These are phyloP conservation scores for Coemansia guatemalensis DNA, from an alignment of 192 early-diverging fungal genomes.

Conservation along the genomic window DNA sequence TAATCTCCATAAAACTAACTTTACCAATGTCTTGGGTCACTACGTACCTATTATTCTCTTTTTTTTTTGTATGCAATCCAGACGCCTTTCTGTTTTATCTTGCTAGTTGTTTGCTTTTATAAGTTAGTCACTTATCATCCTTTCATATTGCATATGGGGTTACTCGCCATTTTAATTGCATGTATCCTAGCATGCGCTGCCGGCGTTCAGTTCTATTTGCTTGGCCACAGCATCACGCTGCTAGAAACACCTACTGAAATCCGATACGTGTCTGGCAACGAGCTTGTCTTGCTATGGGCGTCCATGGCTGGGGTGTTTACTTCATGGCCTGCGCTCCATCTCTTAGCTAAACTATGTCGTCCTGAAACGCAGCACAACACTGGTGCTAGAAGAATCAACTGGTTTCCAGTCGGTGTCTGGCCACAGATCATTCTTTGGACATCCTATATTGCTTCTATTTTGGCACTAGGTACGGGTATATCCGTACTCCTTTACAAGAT, in stretches of 20 bases:
- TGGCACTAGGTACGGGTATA: conserved; percentile 1
- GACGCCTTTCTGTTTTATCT: not conserved
- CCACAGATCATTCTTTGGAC: conserved; percentile 23
- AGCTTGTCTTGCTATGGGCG: conserved; percentile 25
- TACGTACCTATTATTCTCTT: not conserved
- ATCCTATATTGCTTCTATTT: not conserved
- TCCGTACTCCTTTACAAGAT: conserved; percentile 14
- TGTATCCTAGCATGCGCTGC: conserved; percentile 11
- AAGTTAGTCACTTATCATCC: not conserved
- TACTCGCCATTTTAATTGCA: conserved; percentile 1
- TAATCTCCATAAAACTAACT: too few species aligned
- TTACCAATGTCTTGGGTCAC: not conserved
- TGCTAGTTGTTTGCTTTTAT: not conserved
- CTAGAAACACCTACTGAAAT: not conserved
- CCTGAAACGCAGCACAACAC: not conserved
- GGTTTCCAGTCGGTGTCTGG: conserved; percentile 21
- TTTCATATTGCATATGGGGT: not conserved
- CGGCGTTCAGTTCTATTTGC: conserved; percentile 14
- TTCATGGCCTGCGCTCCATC: conserved; percentile 23
- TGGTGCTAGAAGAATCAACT: conserved; percentile 8
- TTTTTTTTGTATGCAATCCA: not conserved
- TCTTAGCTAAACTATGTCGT: conserved; percentile 9
- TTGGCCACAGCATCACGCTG: conserved; percentile 2
- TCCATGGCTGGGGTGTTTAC: conserved; percentile 12
- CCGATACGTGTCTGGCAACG: conserved; percentile 24